Conservation (phyloP, 2,329 filamentous ascomycete species). For the Botryotinia convoluta region DNA sequence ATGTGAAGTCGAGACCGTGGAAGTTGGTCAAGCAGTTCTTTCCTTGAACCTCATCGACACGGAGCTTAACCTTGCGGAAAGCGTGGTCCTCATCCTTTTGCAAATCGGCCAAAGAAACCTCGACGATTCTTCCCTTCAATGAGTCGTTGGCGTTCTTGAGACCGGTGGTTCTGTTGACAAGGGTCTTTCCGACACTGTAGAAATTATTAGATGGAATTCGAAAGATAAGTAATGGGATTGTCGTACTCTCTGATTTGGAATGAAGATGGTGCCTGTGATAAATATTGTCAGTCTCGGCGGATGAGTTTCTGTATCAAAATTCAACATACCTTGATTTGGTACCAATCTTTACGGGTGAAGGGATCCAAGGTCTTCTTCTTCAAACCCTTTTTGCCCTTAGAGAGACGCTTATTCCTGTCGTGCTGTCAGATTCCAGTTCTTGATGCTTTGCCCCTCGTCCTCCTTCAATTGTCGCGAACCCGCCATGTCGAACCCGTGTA, state of each 20-base stretch:
- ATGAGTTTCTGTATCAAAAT: slow-evolving; percentile 14
- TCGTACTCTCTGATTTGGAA: slow-evolving; percentile 92
- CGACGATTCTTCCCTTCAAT: slow-evolving; percentile 97
- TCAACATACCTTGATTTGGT: slow-evolving; percentile 79
- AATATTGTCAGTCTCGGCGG: slow-evolving; percentile 32
- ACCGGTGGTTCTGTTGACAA: slow-evolving; percentile 99
- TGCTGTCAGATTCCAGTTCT: slow-evolving; percentile 34
- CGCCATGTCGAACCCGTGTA: not conserved
- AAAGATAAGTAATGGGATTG: slow-evolving; percentile 21
- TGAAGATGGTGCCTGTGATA: slow-evolving; percentile 76
- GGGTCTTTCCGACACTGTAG: slow-evolving; percentile 94
- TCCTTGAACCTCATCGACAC: slow-evolving; percentile 98
- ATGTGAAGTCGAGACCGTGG: slow-evolving; percentile 99
- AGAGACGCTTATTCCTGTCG: slow-evolving; percentile 97
- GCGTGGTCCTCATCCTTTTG: slow-evolving; percentile 99
- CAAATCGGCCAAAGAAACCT: slow-evolving; percentile 97
- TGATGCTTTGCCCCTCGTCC: slow-evolving; percentile 28
- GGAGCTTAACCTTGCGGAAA: slow-evolving; percentile 99
- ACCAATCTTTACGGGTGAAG: slow-evolving; percentile 99
- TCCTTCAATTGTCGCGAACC: slow-evolving; percentile 4
- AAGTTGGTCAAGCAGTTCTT: slow-evolving; percentile 99
- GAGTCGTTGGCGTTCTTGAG: slow-evolving; percentile 99
- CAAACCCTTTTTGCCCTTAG: slow-evolving; percentile 99
- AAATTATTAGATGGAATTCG: slow-evolving; percentile 39
- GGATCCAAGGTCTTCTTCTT: slow-evolving; percentile 99